A percentile compares a stretch with the other conserved stretches of the same genome.
phyloP scores from a whole-genome alignment of 1,284 basidiomycete genomes.

The Vanrija sp. region DNA sequence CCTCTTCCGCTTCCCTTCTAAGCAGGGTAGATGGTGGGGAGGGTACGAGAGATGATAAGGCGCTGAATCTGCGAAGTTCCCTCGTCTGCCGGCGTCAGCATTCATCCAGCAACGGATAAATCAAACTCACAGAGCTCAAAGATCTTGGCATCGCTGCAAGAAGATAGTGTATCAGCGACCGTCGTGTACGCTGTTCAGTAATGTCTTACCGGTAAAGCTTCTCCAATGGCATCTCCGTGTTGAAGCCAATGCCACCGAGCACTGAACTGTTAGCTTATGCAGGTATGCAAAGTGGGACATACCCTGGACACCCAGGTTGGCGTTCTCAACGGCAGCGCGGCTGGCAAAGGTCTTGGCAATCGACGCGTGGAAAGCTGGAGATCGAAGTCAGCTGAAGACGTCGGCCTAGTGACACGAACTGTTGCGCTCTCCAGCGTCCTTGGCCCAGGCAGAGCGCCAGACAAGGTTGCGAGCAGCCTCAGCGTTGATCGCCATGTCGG shows the following conservation, averaged over 20 bases:
- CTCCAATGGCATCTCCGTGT: constrained; percentile 56
- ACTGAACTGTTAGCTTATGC: constrained; percentile 20
- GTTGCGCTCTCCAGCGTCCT: constrained; percentile 54
- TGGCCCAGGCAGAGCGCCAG: constrained; percentile 53
- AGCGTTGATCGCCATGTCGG: constrained; percentile 56
- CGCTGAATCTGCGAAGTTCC: constrained; percentile 51
- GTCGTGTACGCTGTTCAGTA: too few species aligned
- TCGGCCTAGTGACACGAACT: constrained; percentile 30
- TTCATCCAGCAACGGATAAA: background rate
- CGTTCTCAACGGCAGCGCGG: constrained; percentile 50
- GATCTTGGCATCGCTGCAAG: constrained; percentile 48
- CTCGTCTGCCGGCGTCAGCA: constrained; percentile 27
- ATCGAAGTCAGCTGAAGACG: background rate
- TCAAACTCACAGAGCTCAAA: constrained; percentile 50
- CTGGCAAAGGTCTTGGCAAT: constrained; percentile 55
- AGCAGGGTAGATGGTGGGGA: constrained; percentile 43
- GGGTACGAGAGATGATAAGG: constrained; percentile 47
- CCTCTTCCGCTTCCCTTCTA: constrained; percentile 8
- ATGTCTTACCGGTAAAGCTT: constrained; percentile 52
- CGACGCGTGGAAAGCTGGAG: constrained; percentile 53
- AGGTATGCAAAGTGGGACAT: background rate
- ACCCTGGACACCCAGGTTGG: constrained; percentile 53
- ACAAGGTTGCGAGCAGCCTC: constrained; percentile 53
- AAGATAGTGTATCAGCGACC: background rate
- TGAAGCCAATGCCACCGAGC: constrained; percentile 54